These are phyloP conservation scores for Aspergillus cristatus DNA, from an alignment of 495 filamentous ascomycete species.

Conservation along the genomic window DNA sequence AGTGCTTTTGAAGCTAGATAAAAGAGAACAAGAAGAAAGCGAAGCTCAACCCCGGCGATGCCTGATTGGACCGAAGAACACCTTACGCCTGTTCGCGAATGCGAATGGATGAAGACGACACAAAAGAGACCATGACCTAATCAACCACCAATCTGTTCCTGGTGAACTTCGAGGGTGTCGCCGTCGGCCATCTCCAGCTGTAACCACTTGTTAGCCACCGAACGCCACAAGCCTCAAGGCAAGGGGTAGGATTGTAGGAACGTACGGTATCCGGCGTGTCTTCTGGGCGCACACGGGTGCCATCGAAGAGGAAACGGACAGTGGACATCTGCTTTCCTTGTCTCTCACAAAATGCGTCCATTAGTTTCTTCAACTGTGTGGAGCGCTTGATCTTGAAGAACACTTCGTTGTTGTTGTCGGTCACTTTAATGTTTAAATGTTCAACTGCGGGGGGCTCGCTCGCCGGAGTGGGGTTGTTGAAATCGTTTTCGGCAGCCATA, in stretches of 20 bases:
- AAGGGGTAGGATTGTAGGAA: slow-evolving; percentile 11
- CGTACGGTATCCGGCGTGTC: slow-evolving; percentile 90
- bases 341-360: slow-evolving; percentile 97
- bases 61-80: too few relatives aligned
- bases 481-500: slow-evolving; percentile 40
- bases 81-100: too few relatives aligned
- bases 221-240: not conserved
- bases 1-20: too few relatives aligned
- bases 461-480: slow-evolving; percentile 25
- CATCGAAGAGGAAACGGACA: slow-evolving; percentile 94
- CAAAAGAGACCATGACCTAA: too few relatives aligned
- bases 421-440: slow-evolving; percentile 99
- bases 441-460: slow-evolving; percentile 56
- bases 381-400: slow-evolving; percentile 99
- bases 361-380: slow-evolving; percentile 92
- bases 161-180: slow-evolving; percentile 94
- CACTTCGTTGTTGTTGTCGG: slow-evolving; percentile 98
- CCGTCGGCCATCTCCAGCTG: slow-evolving; percentile 97
- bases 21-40: too few relatives aligned
- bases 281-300: slow-evolving; percentile 73
- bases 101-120: too few relatives aligned
- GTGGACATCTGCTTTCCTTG: slow-evolving; percentile 79
- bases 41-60: too few relatives aligned
- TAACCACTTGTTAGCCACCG: not conserved
- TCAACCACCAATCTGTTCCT: slow-evolving; percentile 87